Percentiles rank a stretch among this genome's conserved stretches.
Evolutionary conservation across 805 yeast genomes (phyloP).

Genomic region (Suhomyces sp.): DNA sequence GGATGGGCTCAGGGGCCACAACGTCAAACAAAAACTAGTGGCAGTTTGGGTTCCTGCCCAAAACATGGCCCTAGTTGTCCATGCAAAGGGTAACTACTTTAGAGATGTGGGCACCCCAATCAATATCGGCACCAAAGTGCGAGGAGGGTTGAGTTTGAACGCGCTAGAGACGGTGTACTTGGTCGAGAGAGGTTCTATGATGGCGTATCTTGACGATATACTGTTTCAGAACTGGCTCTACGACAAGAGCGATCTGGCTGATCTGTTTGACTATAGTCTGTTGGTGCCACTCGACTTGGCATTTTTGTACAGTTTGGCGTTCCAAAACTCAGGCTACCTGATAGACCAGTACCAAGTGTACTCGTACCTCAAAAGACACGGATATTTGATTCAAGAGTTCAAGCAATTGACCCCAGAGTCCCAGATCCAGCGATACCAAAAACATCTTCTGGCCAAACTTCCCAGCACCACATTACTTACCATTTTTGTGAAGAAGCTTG

Average conservation of each 20-base stretch:
- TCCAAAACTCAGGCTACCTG: slow-evolving; percentile 34
- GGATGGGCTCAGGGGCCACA: slow-evolving; percentile 45
- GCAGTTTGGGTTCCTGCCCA: slow-evolving; percentile 45
- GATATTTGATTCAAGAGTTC: slow-evolving; percentile 53
- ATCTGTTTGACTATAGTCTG: slow-evolving; percentile 19
- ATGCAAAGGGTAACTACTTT: slow-evolving; percentile 69
- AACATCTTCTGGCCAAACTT: background rate
- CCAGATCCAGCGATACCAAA: background rate
- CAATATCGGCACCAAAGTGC: slow-evolving; percentile 13
- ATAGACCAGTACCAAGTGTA: slow-evolving; percentile 64
- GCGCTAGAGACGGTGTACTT: slow-evolving; percentile 74
- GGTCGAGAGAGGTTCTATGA: slow-evolving; percentile 68
- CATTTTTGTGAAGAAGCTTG: background rate
- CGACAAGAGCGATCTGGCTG: slow-evolving; percentile 10
- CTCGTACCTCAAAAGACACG: slow-evolving; percentile 70
- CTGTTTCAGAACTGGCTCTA: slow-evolving; percentile 19
- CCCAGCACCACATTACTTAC: background rate
- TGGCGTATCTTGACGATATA: slow-evolving; percentile 24
- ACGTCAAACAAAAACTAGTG: slow-evolving; percentile 46
- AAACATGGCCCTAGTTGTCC: slow-evolving; percentile 30
- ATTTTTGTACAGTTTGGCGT: slow-evolving; percentile 55
- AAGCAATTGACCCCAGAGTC: background rate
- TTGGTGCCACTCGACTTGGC: slow-evolving; percentile 53
- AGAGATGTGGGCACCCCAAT: slow-evolving; percentile 66
- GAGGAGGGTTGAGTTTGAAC: slow-evolving; percentile 43